Evolutionary conservation across 1,139 yeast species (phyloP).

Genomic region (Magnusiomyces magnusii): DNA sequence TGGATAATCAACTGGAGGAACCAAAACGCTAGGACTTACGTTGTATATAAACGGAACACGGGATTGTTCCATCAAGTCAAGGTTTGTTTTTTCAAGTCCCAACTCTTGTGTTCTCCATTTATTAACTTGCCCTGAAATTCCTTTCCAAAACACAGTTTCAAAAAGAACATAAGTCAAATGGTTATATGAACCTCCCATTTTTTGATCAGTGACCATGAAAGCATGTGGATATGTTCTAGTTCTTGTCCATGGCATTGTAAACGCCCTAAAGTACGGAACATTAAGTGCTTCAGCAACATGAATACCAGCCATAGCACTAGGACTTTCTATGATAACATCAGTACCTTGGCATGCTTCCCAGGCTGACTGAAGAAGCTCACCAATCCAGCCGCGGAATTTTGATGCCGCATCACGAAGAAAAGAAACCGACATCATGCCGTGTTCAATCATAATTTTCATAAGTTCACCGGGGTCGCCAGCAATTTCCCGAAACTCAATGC

Average conservation of each 20-base stretch:
- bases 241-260: slow-evolving; percentile 98
- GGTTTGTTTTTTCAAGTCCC: slow-evolving; percentile 57
- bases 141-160: slow-evolving; percentile 91
- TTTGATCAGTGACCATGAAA: slow-evolving; percentile 88
- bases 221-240: slow-evolving; percentile 97
- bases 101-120: slow-evolving; percentile 72
- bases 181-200: slow-evolving; percentile 86
- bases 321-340: slow-evolving; percentile 84
- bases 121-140: slow-evolving; percentile 82
- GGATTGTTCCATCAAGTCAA: slow-evolving; percentile 63
- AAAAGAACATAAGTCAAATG: slow-evolving; percentile 87
- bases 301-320: slow-evolving; percentile 92
- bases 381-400: slow-evolving; percentile 75
- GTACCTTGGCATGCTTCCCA: slow-evolving; percentile 85
- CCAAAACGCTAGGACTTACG: slow-evolving; percentile 78
- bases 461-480: slow-evolving; percentile 94
- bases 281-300: slow-evolving; percentile 89
- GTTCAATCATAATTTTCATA: slow-evolving; percentile 88
- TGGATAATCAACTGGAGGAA: slow-evolving; percentile 88
- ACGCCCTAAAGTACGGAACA: slow-evolving; percentile 88
- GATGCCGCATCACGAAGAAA: slow-evolving; percentile 76
- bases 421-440: slow-evolving; percentile 78
- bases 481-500: slow-evolving; percentile 59
- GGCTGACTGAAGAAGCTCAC: slow-evolving; percentile 56
- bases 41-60: slow-evolving; percentile 85